A percentile compares a stretch with the other conserved stretches of the same genome.
Conservation (phyloP, 257 asterid species). For the Nicotiana paniculata region DNA sequence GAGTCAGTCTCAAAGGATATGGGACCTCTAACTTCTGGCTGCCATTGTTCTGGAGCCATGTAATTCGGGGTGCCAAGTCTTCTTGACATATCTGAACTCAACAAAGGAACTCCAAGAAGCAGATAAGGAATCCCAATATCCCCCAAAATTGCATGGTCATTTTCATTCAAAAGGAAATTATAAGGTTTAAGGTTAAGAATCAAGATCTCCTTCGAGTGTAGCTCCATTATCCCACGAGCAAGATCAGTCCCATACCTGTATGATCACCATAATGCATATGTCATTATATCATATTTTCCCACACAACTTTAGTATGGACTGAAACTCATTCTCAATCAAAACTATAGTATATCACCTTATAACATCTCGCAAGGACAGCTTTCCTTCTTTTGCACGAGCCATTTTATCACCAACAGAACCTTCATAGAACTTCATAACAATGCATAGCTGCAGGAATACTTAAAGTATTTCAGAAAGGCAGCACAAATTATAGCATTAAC, state of each 20-base stretch:
- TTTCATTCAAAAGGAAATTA: slow-evolving; percentile 61
- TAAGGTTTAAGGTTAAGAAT: slow-evolving; percentile 76
- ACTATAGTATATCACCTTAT: slow-evolving; percentile 49
- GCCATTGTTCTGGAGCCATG: slow-evolving; percentile 99
- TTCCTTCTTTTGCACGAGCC: slow-evolving; percentile 63
- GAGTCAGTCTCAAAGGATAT: slow-evolving; percentile 83
- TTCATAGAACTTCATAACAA: slow-evolving; percentile 74
- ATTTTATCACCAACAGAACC: slow-evolving; percentile 79
- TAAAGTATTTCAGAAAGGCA: slow-evolving; percentile 9
- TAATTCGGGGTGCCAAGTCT: slow-evolving; percentile 78
- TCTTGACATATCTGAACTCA: slow-evolving; percentile 46
- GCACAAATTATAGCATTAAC: neutral
- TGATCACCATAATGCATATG: neutral
- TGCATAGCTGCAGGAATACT: slow-evolving; percentile 58
- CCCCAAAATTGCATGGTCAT: slow-evolving; percentile 58
- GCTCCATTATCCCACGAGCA: slow-evolving; percentile 77
- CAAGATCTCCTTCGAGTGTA: slow-evolving; percentile 70
- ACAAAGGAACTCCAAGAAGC: slow-evolving; percentile 55
- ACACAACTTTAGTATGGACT: neutral
- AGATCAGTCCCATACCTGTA: slow-evolving; percentile 74
- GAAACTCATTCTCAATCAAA: neutral
- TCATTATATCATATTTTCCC: neutral
- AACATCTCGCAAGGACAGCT: slow-evolving; percentile 62
- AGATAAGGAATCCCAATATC: slow-evolving; percentile 62
- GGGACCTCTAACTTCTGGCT: slow-evolving; percentile 83